Base-by-base conservation (phyloP, 495 filamentous ascomycete species). In the Xylaria bambusicola region DNA sequence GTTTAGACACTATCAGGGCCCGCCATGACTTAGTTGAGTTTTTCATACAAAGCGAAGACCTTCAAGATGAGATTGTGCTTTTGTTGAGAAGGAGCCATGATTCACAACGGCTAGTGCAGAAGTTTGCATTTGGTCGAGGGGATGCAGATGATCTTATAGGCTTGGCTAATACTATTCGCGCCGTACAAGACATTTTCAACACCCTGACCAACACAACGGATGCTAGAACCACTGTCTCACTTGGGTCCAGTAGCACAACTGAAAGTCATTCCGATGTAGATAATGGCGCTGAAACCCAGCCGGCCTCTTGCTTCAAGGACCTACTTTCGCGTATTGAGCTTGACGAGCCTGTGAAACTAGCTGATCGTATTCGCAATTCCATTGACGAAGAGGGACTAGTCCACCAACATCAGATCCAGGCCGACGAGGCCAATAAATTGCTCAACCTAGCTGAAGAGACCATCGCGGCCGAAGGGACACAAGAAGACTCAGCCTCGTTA, bases 331-430 rank as follows among this genome's bases (percentile, higher is more conserved):
- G 88, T 17, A 82, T 95, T 49, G 76, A 83, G 49, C 78, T 98
- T 41, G 80, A 87, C 15, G 84, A 86, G 3, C 92, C 92, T 0
- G 74, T 70, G 3, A 71, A 75, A 13, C 82, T 99, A 4, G 90
- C 93, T 2, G 66, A 82, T 31, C 79, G 78, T 33, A 96, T 99
- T 44, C 60, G 81, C 9, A 77, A 80, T 1, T 85, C 93, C 4
- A 96, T 99, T 64, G 95, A 99, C 66, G 95, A 98, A 75, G 95
- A 97, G 67, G 91, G 91, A 0, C 74, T 99, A 17, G 80, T 87
- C 29, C 83, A 90, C 65, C 86, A 88, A 56, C 92, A 97, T 60
- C 82, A 84, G 21, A 78, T 88, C 8, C 86, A 93, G 65, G 87
- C 93, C 61, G 82, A 75, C 56, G 86, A 90, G 35, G 85, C 84